These are phyloP conservation scores for Coemansia sp. DNA, from an alignment of 192 early-diverging fungal species.

Conservation along the genomic window DNA sequence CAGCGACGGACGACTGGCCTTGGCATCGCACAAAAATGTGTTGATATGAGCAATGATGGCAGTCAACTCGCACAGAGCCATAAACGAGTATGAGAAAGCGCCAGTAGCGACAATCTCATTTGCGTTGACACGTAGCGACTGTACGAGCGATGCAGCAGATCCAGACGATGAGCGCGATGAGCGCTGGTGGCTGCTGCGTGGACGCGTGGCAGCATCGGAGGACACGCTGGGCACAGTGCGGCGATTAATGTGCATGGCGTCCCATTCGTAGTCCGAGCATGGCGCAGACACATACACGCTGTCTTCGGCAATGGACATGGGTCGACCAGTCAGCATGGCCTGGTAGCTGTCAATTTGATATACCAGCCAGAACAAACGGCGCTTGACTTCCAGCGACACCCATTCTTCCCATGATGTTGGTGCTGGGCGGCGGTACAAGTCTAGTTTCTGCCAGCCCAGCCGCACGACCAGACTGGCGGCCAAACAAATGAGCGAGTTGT, in stretches of 20 bases:
- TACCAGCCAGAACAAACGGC: constrained; percentile 53
- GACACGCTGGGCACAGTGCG: not conserved
- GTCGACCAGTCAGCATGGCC: constrained; percentile 52
- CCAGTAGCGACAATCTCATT: constrained; percentile 49
- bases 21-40: constrained; percentile 47
- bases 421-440: constrained; percentile 39
- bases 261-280: constrained; percentile 55
- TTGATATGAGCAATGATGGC: constrained; percentile 46
- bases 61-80: constrained; percentile 54
- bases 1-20: constrained; percentile 30
- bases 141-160: constrained; percentile 22
- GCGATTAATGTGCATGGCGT: constrained; percentile 23
- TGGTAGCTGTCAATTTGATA: constrained; percentile 57
- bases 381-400: constrained; percentile 37
- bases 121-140: constrained; percentile 30
- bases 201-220: not conserved
- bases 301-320: constrained; percentile 47
- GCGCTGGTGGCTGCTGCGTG: constrained; percentile 11
- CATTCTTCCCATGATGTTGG: constrained; percentile 44
- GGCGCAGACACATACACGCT: constrained; percentile 51
- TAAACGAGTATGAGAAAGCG: constrained; percentile 55
- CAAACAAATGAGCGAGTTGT: constrained; percentile 55
- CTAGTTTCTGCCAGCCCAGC: constrained; percentile 48
- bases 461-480: constrained; percentile 49
- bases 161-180: constrained; percentile 37